Conservation (phyloP, 2,329 filamentous ascomycete genomes). For the Penicillium sp. region DNA sequence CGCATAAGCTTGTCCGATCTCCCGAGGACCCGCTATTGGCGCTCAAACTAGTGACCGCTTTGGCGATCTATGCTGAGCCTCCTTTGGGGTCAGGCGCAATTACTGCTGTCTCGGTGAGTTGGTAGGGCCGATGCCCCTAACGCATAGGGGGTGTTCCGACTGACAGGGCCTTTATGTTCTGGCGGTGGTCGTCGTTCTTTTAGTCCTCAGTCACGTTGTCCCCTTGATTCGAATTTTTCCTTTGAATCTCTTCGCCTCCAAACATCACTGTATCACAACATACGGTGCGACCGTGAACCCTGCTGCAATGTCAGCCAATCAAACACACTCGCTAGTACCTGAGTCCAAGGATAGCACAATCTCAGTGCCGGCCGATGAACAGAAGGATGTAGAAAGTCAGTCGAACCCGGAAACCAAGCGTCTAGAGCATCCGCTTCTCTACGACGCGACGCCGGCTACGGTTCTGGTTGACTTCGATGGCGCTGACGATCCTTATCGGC, state of each 20-base stretch:
- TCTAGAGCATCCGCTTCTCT: neutral
- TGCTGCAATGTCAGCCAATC: neutral
- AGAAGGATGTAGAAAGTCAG: neutral
- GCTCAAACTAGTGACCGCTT: neutral
- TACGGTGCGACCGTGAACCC: neutral
- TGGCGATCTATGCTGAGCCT: neutral
- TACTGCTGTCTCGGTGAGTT: neutral
- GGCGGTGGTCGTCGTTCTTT: neutral
- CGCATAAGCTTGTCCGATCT: neutral
- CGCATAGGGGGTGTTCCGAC: neutral
- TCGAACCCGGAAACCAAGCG: neutral
- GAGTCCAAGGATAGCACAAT: neutral
- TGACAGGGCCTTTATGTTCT: neutral
- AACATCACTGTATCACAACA: neutral
- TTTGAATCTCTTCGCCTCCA: no score
- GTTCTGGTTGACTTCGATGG: constrained; percentile 66
- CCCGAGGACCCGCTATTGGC: neutral
- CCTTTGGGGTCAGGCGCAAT: neutral
- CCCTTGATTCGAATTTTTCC: neutral
- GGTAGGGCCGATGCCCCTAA: neutral
- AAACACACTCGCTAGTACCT: neutral
- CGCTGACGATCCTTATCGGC: constrained; percentile 65
- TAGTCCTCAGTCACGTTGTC: neutral
- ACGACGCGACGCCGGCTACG: neutral
- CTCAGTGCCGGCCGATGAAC: neutral